These are phyloP conservation scores for Solanum aculeatissimum DNA, from an alignment of 305 asterid species.

Conservation along the genomic window DNA sequence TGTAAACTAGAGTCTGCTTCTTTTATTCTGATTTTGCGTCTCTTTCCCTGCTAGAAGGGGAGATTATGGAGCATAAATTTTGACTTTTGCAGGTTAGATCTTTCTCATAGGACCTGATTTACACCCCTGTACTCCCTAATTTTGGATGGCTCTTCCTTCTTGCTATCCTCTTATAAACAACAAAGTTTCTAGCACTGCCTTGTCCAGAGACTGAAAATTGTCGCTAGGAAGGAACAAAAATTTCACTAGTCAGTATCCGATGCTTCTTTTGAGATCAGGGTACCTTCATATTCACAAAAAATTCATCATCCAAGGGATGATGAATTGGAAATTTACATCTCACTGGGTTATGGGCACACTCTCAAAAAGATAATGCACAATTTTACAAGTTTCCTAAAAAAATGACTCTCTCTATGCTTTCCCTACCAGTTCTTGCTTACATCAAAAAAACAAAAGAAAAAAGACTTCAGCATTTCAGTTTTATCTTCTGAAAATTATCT, in stretches of 20 bases:
- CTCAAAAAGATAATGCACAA: too few species aligned
- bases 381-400: too few species aligned
- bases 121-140: neutral
- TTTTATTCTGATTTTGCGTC: neutral
- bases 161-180: neutral
- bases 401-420: too few species aligned
- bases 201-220: neutral
- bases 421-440: too few species aligned
- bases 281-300: too few species aligned
- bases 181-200: neutral
- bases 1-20: neutral
- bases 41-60: neutral
- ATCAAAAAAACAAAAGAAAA: too few species aligned
- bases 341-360: too few species aligned
- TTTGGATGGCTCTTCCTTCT: neutral
- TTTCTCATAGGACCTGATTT: neutral
- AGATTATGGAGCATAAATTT: neutral
- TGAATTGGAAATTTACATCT: too few species aligned
- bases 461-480: too few species aligned
- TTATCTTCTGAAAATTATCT: too few species aligned
- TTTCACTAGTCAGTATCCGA: neutral
- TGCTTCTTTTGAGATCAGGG: neutral
- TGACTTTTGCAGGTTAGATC: neutral
- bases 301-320: too few species aligned
- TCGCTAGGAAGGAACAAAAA: neutral